A percentile compares a stretch with the other conserved stretches of the same genome.
phyloP scores from a whole-genome alignment of 768 basidiomycete species.

The Agaricus blazei region DNA sequence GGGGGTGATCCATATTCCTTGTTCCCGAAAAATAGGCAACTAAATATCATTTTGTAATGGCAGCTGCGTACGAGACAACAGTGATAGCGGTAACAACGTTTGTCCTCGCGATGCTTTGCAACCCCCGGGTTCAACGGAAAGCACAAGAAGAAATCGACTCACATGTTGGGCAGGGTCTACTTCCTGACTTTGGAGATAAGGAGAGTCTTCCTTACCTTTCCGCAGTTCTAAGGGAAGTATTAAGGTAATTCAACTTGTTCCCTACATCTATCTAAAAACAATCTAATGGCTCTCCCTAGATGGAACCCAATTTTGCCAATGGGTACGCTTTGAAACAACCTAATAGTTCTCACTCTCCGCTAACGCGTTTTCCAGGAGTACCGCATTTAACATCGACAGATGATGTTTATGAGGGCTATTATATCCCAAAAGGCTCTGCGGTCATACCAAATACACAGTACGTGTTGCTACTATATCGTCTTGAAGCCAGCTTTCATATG shows the following conservation, averaged over 20 bases:
- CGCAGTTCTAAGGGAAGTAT: conserved; percentile 15
- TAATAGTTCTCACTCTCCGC: background rate
- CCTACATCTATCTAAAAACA: background rate
- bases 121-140: conserved; percentile 13
- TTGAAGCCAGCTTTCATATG: no score
- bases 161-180: conserved; percentile 12
- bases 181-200: conserved; percentile 20
- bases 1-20: background rate
- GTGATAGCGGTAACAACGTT: background rate
- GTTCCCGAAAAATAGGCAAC: background rate
- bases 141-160: conserved; percentile 22
- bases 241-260: conserved; percentile 11
- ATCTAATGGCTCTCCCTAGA: background rate
- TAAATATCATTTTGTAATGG: background rate
- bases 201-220: conserved; percentile 14
- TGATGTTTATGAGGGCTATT: background rate
- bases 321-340: background rate
- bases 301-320: background rate
- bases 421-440: background rate
- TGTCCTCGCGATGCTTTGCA: conserved; percentile 3
- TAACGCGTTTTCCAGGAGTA: background rate
- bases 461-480: background rate
- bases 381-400: background rate
- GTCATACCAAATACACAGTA: background rate
- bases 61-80: background rate